Base-by-base conservation (phyloP, 140 eudicot genomes). In the Stevia rebaudiana region DNA sequence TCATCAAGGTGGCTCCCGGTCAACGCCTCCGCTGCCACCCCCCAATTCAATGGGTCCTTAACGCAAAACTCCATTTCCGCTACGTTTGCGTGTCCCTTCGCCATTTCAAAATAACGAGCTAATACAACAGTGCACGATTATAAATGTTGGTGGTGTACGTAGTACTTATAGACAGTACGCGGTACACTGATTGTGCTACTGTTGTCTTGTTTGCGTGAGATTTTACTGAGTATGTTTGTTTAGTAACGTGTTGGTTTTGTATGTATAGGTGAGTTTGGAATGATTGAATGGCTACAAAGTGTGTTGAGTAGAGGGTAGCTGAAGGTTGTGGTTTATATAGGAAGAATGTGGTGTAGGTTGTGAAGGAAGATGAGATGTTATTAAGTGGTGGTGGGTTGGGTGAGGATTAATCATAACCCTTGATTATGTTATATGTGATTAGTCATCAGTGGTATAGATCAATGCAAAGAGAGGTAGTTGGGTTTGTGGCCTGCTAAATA, bases 1-100 rank as follows among this genome's bases (percentile, higher is more conserved):
- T 87, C 96, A n/a, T 87, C 91, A 18, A 91, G 72, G 67, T 91
- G 98, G 77, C 98, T 91, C 56, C 98, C 95, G 11, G 46, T 82
- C 44, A 91, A 15, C 1, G 85, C 51, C 72, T 82, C 91, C 11
- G 98, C 98, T 13, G 86, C 88, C 67, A 68, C 59, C 1, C 83
- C 95, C 98, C 98, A 91, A 71, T 82, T 87, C 77, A 91, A 61
- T 0, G 96, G 95, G 61, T 90, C 95, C 24, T 83, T 67, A 62
- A 80, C 19, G 82, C 97, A 90, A 0, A 90, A 68, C 11, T 64
- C 86, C 23, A 12, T 23, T 0, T 47, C 11, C 76, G 79, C n/a
- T n/a, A n/a, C n/a, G 30, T 79, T 63, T 22, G 21, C 65, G 24
- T 62, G 58, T 10, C 78, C 74, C 6, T 66, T 76, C 42, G 72